These are phyloP conservation scores for Prunus mira DNA, from an alignment of 306 rosid species.

Conservation along the genomic window DNA sequence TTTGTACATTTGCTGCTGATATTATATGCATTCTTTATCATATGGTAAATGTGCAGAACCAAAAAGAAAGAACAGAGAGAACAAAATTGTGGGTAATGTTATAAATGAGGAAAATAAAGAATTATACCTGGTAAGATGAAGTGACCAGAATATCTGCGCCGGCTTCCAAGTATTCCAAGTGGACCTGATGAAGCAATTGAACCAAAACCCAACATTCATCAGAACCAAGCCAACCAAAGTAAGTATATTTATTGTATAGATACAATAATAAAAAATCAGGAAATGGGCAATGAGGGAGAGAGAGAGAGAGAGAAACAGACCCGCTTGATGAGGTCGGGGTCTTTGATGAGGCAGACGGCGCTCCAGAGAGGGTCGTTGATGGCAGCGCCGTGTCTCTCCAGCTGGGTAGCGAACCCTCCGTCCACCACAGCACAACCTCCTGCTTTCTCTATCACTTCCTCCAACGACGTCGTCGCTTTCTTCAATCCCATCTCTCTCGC, in stretches of 20 bases:
- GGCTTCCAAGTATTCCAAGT: constrained; percentile 75
- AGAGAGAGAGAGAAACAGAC: constrained; percentile 17
- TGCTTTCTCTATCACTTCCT: constrained; percentile 51
- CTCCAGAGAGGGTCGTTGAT: constrained; percentile 88
- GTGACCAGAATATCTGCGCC: constrained; percentile 83
- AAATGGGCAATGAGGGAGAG: neutral
- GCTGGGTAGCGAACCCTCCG: constrained; percentile 90
- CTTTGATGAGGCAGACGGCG: constrained; percentile 66
- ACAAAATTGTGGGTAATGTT: neutral
- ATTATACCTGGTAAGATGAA: constrained; percentile 80
- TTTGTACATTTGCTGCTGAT: neutral
- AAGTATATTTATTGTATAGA: neutral
- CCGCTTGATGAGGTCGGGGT: constrained; percentile 62
- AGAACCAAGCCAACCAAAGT: neutral
- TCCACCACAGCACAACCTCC: constrained; percentile 78
- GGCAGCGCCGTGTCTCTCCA: constrained; percentile 71
- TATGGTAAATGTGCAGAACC: neutral
- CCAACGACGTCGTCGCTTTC: constrained; percentile 40
- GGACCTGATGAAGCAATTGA: constrained; percentile 45
- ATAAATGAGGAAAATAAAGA: neutral
- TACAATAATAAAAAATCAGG: neutral
- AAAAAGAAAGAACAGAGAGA: neutral
- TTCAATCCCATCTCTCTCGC: constrained; percentile 28
- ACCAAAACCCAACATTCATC: neutral
- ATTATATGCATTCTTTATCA: neutral